These are phyloP conservation scores for Waitea zeae DNA, from an alignment of 1,284 basidiomycete species.

Conservation along the genomic window DNA sequence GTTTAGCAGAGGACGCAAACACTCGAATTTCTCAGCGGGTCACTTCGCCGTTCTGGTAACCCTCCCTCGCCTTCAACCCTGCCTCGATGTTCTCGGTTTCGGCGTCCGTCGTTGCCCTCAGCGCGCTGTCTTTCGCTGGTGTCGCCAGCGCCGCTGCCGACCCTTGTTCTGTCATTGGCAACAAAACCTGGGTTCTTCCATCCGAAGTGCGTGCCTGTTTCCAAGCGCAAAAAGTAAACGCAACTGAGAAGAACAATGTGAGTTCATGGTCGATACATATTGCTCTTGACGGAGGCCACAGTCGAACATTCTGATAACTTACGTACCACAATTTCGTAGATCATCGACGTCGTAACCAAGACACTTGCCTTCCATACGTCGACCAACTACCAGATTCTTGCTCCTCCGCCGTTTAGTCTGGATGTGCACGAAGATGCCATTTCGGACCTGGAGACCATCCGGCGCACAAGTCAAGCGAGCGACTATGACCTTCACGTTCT, in stretches of 20 bases:
- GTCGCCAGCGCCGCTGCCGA: constrained; percentile 13
- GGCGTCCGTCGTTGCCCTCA: too few species aligned
- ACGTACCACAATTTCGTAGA: constrained; percentile 14
- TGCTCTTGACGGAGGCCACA: too few species aligned
- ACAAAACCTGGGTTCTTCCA: constrained; percentile 34
- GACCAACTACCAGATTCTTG: constrained; percentile 35
- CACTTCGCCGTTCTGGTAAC: too few species aligned
- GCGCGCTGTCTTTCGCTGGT: neutral
- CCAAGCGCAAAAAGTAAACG: constrained; percentile 24
- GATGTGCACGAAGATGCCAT: constrained; percentile 39
- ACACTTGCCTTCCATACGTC: constrained; percentile 43
- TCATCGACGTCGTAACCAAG: constrained; percentile 38
- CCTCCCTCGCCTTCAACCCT: too few species aligned
- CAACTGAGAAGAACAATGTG: constrained; percentile 28
- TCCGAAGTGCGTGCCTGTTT: constrained; percentile 30
- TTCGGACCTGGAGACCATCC: constrained; percentile 30
- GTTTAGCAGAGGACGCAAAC: too few species aligned
- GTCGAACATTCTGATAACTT: neutral
- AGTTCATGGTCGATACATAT: constrained; percentile 9
- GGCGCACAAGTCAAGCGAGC: constrained; percentile 21
- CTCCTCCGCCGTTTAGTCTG: constrained; percentile 31
- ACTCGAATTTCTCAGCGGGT: too few species aligned
- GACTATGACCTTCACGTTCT: constrained; percentile 39
- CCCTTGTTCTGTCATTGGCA: constrained; percentile 30
- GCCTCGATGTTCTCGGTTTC: too few species aligned